Evolutionary conservation across 768 basidiomycete species (phyloP).

Genomic region (Russula emetica): DNA sequence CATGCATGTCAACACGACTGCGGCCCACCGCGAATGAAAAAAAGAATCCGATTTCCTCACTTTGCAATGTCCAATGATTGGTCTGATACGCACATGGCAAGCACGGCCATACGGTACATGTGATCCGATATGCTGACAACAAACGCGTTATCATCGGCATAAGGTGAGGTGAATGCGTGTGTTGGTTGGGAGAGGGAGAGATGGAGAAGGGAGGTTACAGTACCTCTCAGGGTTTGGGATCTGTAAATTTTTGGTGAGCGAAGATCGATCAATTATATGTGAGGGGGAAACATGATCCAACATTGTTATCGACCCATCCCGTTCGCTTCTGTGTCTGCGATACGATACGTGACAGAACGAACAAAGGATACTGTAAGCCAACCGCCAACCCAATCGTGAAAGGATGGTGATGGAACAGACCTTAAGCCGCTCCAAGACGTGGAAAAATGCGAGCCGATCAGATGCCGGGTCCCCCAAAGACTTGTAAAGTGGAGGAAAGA

Average conservation of each 20-base stretch:
- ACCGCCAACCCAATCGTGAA: no score
- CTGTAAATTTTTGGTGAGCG: constrained; percentile 38
- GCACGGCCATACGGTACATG: constrained; percentile 96
- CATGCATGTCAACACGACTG: not conserved
- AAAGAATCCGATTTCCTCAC: constrained; percentile 38
- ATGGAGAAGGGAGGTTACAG: no score
- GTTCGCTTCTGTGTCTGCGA: constrained; percentile 90
- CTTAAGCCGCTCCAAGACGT: constrained; percentile 85
- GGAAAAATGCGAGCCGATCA: constrained; percentile 87
- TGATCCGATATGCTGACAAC: constrained; percentile 71
- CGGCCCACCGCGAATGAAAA: not conserved
- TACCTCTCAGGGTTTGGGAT: constrained; percentile 86
- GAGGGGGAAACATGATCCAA: constrained; percentile 31
- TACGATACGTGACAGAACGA: not conserved
- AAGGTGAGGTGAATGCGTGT: not conserved
- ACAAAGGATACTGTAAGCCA: not conserved
- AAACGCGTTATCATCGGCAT: not conserved
- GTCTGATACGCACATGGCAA: constrained; percentile 84
- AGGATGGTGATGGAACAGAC: constrained; percentile 37
- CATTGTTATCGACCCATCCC: constrained; percentile 87
- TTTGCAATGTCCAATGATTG: constrained; percentile 65
- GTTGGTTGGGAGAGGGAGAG: not conserved
- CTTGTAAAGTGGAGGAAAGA: constrained; percentile 57
- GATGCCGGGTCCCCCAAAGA: constrained; percentile 47
- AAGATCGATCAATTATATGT: not conserved